These are phyloP conservation scores for Helenozyma rhizophorensis DNA, from an alignment of 805 yeast genomes.

Conservation along the genomic window DNA sequence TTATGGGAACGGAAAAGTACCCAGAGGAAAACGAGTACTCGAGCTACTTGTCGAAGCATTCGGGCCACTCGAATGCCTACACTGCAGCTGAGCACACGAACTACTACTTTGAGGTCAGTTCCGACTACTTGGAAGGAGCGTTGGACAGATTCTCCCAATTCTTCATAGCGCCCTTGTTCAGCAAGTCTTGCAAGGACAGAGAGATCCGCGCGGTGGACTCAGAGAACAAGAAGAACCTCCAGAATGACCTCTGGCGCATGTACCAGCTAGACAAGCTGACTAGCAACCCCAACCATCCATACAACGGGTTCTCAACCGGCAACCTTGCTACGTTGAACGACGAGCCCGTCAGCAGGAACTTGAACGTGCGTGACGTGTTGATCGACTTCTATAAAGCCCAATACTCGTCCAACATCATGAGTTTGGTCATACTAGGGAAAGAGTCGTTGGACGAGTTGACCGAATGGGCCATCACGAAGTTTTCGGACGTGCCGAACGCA, in stretches of 20 bases:
- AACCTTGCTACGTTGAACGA: conserved; percentile 70
- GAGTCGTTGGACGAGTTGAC: conserved; percentile 72
- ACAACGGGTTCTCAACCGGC: conserved; percentile 86
- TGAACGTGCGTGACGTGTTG: conserved; percentile 78
- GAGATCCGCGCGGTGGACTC: conserved; percentile 95
- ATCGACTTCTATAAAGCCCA: conserved; percentile 65
- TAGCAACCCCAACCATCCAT: conserved; percentile 76
- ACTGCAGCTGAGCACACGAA: conserved; percentile 88
- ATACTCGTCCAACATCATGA: conserved; percentile 88
- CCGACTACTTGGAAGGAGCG: conserved; percentile 77
- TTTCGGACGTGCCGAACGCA: conserved; percentile 57
- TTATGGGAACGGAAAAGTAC: conserved; percentile 75
- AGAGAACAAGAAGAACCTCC: conserved; percentile 91
- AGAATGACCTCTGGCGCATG: conserved; percentile 83
- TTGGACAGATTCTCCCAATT: conserved; percentile 91
- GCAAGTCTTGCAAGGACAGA: conserved; percentile 71
- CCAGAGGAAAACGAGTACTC: conserved; percentile 74
- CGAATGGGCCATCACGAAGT: conserved; percentile 62
- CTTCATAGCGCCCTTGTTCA: conserved; percentile 80
- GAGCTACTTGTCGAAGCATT: conserved; percentile 72
- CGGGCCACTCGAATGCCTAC: conserved; percentile 89
- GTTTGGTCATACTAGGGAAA: conserved; percentile 76
- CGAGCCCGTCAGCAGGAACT: conserved; percentile 53
- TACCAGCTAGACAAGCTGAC: conserved; percentile 77
- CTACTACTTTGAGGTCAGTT: conserved; percentile 80